These are phyloP conservation scores for Syzygium syzygioides DNA, from an alignment of 441 rosid genomes.

Conservation along the genomic window DNA sequence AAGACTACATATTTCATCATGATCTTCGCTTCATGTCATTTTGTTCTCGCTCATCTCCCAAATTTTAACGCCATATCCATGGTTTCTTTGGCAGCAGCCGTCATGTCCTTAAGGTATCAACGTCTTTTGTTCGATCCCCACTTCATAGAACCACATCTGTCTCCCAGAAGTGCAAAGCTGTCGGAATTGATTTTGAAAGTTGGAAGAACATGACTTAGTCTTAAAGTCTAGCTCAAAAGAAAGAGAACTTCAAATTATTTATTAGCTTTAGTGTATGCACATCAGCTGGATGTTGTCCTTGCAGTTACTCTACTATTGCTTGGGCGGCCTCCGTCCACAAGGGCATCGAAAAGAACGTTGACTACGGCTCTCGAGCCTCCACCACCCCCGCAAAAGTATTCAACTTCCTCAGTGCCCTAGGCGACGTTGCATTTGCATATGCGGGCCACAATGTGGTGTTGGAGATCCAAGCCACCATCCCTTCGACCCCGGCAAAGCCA, in stretches of 20 bases:
- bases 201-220: not conserved
- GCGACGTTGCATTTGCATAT: constrained; percentile 7
- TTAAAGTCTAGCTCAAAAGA: not conserved
- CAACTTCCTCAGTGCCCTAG: constrained; percentile 2
- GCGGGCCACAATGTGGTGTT: constrained; percentile 14
- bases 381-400: not conserved
- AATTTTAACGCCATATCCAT: not conserved
- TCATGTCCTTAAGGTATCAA: not conserved
- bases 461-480: constrained; percentile 18
- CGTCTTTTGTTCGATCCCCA: not conserved
- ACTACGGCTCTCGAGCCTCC: not conserved
- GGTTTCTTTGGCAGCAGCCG: not conserved
- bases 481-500: constrained; percentile 6
- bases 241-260: not conserved
- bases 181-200: not conserved
- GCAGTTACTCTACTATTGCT: constrained; percentile 6
- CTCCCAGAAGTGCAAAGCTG: not conserved
- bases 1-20: not conserved
- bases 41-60: not conserved
- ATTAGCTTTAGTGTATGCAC: not conserved
- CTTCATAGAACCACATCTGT: not conserved
- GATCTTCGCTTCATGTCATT: not conserved
- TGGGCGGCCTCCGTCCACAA: not conserved
- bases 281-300: not conserved
- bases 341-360: not conserved